Evolutionary conservation across 2,329 filamentous ascomycete species (phyloP).

Genomic region (Claviceps maximensis): DNA sequence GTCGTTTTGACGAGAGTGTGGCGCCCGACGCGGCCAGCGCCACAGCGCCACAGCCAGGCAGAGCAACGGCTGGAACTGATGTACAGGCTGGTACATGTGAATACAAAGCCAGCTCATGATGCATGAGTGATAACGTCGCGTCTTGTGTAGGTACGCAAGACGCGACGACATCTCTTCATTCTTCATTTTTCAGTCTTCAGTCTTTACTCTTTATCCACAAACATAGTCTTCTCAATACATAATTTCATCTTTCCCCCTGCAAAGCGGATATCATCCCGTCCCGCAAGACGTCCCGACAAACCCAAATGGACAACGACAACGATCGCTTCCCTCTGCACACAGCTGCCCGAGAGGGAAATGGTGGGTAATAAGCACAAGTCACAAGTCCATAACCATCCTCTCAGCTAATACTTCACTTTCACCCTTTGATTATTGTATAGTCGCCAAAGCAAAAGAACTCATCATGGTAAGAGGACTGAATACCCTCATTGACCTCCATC

Average conservation of each 20-base stretch:
- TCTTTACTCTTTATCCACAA: neutral
- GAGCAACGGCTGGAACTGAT: neutral
- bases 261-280: too few relatives aligned
- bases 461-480: conserved; percentile 7
- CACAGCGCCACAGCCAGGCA: neutral
- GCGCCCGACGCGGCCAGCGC: conserved; percentile 10
- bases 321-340: conserved; percentile 75
- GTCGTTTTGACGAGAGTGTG: conserved; percentile 9
- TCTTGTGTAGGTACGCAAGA: too few relatives aligned
- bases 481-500: neutral
- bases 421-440: conserved; percentile 1
- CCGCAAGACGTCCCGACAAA: neutral
- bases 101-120: too few relatives aligned
- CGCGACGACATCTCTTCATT: neutral
- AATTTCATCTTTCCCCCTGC: too few relatives aligned
- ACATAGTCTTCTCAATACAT: neutral
- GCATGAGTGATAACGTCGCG: too few relatives aligned
- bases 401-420: neutral
- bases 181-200: neutral
- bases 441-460: conserved; percentile 8
- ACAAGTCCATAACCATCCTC: neutral
- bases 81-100: too few relatives aligned
- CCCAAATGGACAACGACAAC: conserved; percentile 22
- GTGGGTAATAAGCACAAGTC: conserved; percentile 33
- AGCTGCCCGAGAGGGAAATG: conserved; percentile 70